Evolutionary conservation across 2,329 filamentous ascomycete genomes (phyloP).

Genomic region (Colletotrichum phormii): DNA sequence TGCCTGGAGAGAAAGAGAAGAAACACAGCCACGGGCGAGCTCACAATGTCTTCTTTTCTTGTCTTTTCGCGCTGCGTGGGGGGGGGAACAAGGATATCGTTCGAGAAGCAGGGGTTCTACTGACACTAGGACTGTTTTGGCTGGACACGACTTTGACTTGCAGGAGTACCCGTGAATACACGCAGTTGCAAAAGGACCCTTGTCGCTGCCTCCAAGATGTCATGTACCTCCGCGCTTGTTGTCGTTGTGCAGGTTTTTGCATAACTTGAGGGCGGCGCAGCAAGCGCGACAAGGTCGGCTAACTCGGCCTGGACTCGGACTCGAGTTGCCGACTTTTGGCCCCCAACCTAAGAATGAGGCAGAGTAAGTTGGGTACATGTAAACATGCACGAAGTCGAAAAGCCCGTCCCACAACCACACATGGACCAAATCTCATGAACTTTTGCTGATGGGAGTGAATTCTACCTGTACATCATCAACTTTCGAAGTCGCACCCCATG

Average conservation of each 20-base stretch:
- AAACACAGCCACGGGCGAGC: neutral
- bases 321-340: neutral
- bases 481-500: neutral
- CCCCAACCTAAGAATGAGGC: neutral
- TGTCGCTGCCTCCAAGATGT: neutral
- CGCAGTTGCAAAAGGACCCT: neutral
- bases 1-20: neutral
- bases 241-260: neutral
- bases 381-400: neutral
- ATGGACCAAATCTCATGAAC: neutral
- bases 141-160: neutral
- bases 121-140: neutral
- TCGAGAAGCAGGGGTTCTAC: neutral
- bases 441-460: neutral
- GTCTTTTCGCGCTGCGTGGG: neutral
- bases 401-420: neutral
- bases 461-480: neutral
- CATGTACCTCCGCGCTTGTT: neutral
- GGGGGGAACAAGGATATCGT: neutral
- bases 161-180: neutral
- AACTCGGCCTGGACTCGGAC: constrained; percentile 3
- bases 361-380: neutral
- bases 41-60: neutral
- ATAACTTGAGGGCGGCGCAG: constrained; percentile 4
- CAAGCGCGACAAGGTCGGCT: neutral